Conservation (phyloP, 306 rosid genomes). For the Glycine soja region DNA sequence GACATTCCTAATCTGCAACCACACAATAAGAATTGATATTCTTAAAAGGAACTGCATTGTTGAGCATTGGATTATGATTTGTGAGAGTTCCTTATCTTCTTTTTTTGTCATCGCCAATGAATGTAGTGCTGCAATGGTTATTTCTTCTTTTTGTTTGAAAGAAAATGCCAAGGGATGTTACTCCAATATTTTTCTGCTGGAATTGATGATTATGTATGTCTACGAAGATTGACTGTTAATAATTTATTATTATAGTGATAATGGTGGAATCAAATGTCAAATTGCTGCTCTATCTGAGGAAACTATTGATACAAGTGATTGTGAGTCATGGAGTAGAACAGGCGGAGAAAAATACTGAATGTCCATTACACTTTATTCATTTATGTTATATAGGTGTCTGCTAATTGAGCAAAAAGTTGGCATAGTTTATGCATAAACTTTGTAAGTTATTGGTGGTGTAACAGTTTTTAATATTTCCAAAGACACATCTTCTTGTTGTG, state of each 20-base stretch:
- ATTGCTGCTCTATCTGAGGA: constrained; percentile 48
- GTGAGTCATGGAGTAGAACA: constrained; percentile 35
- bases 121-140: constrained; percentile 3
- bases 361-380: constrained; percentile 13
- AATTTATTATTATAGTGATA: constrained; percentile 15
- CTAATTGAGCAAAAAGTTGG: not conserved
- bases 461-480: constrained; percentile 32
- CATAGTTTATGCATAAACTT: constrained; percentile 33
- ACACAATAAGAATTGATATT: constrained; percentile 16
- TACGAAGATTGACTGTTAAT: not conserved
- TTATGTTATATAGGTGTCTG: not conserved
- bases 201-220: not conserved
- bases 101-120: constrained; percentile 19
- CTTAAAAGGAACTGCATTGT: not conserved
- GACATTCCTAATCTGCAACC: constrained; percentile 9
- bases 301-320: constrained; percentile 51
- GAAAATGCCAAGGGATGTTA: constrained; percentile 41
- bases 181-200: constrained; percentile 32
- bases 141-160: constrained; percentile 37
- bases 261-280: constrained; percentile 13
- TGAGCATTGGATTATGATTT: constrained; percentile 17
- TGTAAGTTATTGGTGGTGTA: constrained; percentile 18
- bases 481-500: constrained; percentile 34
- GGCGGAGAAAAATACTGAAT: constrained; percentile 20
- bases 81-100: not conserved